Evolutionary conservation across 257 asterid genomes (phyloP).

Genomic region (Thymus quinquecostatus): DNA sequence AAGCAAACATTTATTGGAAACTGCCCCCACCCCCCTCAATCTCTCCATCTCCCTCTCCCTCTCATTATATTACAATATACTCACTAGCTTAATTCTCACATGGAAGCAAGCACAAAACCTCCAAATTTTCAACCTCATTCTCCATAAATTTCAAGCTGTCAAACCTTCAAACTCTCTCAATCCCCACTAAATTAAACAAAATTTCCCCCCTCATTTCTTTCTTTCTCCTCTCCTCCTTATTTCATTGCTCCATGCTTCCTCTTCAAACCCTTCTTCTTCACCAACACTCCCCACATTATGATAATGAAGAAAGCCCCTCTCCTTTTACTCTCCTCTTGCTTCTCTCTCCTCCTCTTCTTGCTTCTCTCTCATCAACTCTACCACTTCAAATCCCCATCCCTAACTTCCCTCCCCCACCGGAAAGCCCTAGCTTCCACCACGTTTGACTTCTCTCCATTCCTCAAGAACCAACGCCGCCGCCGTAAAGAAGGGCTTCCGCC

Average conservation of each 20-base stretch:
- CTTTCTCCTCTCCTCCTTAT: constrained; percentile 11
- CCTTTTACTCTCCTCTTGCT: constrained; percentile 42
- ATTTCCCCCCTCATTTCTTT: constrained; percentile 13
- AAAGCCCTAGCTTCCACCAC: constrained; percentile 46
- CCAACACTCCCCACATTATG: constrained; percentile 38
- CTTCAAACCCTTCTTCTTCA: constrained; percentile 47
- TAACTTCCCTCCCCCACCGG: constrained; percentile 41
- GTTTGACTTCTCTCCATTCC: constrained; percentile 68
- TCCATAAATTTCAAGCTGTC: constrained; percentile 50
- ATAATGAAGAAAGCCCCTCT: constrained; percentile 55
- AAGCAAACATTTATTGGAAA: constrained; percentile 78
- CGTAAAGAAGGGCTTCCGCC: constrained; percentile 17
- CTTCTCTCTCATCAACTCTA: constrained; percentile 46
- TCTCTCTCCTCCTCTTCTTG: constrained; percentile 44
- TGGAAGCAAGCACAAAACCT: constrained; percentile 54
- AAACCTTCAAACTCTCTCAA: constrained; percentile 55
- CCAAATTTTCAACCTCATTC: constrained; percentile 46
- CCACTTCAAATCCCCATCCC: constrained; percentile 3
- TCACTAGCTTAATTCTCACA: constrained; percentile 56
- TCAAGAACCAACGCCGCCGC: constrained; percentile 36
- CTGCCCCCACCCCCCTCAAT: constrained; percentile 33
- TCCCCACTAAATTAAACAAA: constrained; percentile 32
- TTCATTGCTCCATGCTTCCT: constrained; percentile 76
- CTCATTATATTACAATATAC: constrained; percentile 39
- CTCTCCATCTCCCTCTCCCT: neutral